These are phyloP conservation scores for Oryza nivara DNA, from an alignment of 176 grass and related monocot species.

Conservation along the genomic window DNA sequence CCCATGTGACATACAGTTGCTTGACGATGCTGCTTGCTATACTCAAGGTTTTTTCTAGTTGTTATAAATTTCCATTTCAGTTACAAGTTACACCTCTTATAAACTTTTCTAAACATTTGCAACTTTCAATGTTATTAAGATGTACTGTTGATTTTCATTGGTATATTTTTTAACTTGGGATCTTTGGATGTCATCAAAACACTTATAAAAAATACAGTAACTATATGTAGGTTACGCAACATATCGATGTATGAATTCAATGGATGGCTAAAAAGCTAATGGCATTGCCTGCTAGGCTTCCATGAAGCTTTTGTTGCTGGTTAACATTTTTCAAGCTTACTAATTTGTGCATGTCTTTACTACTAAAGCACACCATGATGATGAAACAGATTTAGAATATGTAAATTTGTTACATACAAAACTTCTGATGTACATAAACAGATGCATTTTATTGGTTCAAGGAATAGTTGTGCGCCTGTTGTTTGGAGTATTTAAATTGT, in stretches of 20 bases:
- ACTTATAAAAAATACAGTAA: background rate
- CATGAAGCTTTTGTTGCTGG: background rate
- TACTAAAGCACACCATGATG: background rate
- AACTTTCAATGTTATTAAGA: background rate
- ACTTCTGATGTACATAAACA: constrained; percentile 2
- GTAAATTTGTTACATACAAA: background rate
- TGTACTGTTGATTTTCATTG: background rate
- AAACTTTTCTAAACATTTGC: background rate
- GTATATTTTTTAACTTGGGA: background rate
- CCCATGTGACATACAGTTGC: constrained; percentile 93
- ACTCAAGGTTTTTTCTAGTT: constrained; percentile 65
- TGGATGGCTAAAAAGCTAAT: background rate
- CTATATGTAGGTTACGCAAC: background rate
- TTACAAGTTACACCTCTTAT: background rate
- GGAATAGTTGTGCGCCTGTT: background rate
- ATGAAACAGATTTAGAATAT: background rate
- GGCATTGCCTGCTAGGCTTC: background rate
- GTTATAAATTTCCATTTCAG: constrained; percentile 5
- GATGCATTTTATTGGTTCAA: background rate
- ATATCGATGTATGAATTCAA: background rate
- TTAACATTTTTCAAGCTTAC: constrained; percentile 1
- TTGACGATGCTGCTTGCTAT: constrained; percentile 94
- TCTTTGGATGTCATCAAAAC: background rate
- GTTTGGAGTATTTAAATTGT: background rate
- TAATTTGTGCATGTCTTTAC: background rate